A percentile compares a stretch with the other conserved stretches of the same genome.
Evolutionary conservation across 306 rosid genomes (phyloP).

Genomic region (Rosa lucieae): DNA sequence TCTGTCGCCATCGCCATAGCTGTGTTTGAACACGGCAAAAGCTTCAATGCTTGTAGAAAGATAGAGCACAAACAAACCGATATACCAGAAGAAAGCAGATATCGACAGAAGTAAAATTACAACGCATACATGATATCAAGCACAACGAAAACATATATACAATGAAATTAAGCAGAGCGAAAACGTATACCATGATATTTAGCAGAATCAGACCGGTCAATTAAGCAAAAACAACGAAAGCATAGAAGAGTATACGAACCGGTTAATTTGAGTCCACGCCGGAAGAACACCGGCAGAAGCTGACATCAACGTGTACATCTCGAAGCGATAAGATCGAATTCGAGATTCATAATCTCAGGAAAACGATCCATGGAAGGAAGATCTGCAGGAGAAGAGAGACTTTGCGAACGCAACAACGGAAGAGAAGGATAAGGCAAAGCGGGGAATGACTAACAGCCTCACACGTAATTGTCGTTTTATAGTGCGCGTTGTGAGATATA

Average conservation of each 20-base stretch:
- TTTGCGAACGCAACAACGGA: no score
- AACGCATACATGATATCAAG: background rate
- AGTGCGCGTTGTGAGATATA: background rate
- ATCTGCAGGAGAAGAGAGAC: no score
- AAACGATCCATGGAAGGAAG: no score
- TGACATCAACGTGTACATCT: conserved; percentile 24
- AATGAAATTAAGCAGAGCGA: background rate
- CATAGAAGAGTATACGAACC: background rate
- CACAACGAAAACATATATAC: background rate
- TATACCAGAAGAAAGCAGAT: no score
- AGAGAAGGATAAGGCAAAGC: background rate
- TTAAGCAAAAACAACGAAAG: background rate
- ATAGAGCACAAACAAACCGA: no score
- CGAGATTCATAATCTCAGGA: no score
- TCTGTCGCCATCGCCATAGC: background rate
- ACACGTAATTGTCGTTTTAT: background rate
- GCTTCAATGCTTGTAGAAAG: no score
- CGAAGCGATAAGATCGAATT: conserved; percentile 20
- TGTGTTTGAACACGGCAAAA: no score
- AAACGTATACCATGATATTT: background rate
- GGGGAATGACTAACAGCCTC: no score
- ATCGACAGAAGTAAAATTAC: background rate
- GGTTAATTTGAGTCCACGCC: background rate
- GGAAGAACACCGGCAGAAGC: no score
- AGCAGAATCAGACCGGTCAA: background rate